Evolutionary conservation across 2,329 filamentous ascomycete species (phyloP), one percentile per base, ranked within the genome.

Genomic region (Dactylellina cionopaga): DNA sequence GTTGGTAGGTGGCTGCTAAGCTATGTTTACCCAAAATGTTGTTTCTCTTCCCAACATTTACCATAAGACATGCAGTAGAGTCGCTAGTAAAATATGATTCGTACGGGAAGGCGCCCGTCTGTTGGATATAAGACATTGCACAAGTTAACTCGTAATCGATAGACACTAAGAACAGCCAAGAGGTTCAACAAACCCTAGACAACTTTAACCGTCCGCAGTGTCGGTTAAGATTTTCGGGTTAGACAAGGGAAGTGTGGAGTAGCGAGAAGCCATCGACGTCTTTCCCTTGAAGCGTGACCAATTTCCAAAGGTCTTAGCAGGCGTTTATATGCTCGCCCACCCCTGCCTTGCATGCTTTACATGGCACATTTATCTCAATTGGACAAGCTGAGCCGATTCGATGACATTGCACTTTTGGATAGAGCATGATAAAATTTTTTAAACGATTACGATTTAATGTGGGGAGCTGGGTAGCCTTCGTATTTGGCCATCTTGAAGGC

Each of bases 151-250:
- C n/a, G n/a, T n/a, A 47, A 3, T 25, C 24, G 10, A 35, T 27
- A 46, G 54, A 56, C 13, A 31, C 59, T 43, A 59, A 65, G 68
- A 59, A 33, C n/a, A 54, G 65, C 65, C 51, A 71, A 71, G 59
- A 55, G 13, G 17, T 55, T 10, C 47, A 15, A 39, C 37, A 4
- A 25, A 37, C 55, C 41, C n/a, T 46, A 52, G 17, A 41, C 39
- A 63, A 25, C 44, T 54, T n/a, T 62, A 63, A 43, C 52, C 60
- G 60, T 65, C 59, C 55, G 52, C 29, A 54, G 52, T 11, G 44
- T 71, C 66, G 68, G 68, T 65, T 65, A 72, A 60, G 52, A 47
- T 39, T 24, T 47, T 72, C 68, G 68, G 68, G 68, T 72, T 47
- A 58, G 24, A 43, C 56, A 29, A 62, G 63, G 54, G 19, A 37